Conservation (phyloP, 169 alveolate genomes). For the Theileria equi region DNA sequence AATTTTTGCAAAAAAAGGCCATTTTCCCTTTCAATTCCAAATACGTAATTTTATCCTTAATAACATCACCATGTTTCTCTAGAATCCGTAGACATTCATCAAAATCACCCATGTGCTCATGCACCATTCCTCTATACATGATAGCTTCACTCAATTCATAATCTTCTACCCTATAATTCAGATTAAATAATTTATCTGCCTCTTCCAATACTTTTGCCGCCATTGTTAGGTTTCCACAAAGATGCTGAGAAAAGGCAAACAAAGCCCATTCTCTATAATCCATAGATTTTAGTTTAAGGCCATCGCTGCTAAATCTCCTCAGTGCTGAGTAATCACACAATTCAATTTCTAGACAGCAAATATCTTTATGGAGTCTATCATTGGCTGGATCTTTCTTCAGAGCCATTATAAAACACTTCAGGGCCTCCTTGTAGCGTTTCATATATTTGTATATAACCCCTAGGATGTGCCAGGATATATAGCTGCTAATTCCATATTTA, state of each 20-base stretch:
- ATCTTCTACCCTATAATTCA: constrained; percentile 16
- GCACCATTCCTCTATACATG: constrained; percentile 32
- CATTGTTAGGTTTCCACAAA: constrained; percentile 29
- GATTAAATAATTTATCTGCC: constrained; percentile 15
- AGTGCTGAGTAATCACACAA: constrained; percentile 20
- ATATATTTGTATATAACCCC: constrained; percentile 38
- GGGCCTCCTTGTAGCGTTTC: constrained; percentile 32
- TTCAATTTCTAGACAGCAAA: constrained; percentile 32
- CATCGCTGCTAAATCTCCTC: constrained; percentile 6
- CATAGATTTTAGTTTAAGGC: constrained; percentile 13
- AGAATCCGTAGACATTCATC: constrained; percentile 25
- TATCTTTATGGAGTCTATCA: constrained; percentile 38
- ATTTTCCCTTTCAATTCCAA: constrained; percentile 12
- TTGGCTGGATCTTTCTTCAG: constrained; percentile 28
- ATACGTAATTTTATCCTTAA: constrained; percentile 18
- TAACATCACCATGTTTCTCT: not conserved
- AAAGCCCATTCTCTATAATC: constrained; percentile 42
- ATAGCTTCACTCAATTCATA: constrained; percentile 41
- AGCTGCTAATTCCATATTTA: constrained; percentile 31
- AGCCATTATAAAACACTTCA: constrained; percentile 57
- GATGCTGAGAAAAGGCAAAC: constrained; percentile 48
- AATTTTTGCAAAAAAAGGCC: not conserved
- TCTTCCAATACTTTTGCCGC: constrained; percentile 15
- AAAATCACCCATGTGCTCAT: constrained; percentile 31
- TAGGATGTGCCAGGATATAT: constrained; percentile 48